Conservation (phyloP, 1,284 basidiomycete species). For the Volvariella surrecta region DNA sequence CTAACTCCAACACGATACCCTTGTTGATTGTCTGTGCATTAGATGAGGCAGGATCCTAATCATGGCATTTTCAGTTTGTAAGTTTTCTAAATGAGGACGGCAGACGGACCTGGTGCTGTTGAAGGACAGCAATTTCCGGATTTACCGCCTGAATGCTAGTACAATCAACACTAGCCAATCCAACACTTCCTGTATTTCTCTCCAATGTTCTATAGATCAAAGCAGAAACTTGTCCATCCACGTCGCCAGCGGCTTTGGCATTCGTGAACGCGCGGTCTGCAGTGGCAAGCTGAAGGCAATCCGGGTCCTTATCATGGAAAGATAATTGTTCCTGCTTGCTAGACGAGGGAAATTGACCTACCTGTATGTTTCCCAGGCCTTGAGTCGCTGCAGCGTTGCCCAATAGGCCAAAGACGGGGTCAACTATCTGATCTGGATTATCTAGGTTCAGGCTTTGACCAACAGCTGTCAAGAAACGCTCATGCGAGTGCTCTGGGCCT, state of each 20-base stretch:
- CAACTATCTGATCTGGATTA: slow-evolving; percentile 52
- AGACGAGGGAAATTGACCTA: slow-evolving; percentile 16
- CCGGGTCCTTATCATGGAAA: slow-evolving; percentile 39
- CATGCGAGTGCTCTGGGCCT: slow-evolving; percentile 53
- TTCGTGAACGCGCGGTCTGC: slow-evolving; percentile 68
- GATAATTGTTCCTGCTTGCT: neutral
- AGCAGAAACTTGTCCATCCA: slow-evolving; percentile 49
- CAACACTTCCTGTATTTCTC: slow-evolving; percentile 55
- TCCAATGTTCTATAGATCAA: slow-evolving; percentile 61
- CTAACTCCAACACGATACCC: slow-evolving; percentile 48
- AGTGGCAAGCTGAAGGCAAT: slow-evolving; percentile 57
- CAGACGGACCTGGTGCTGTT: slow-evolving; percentile 46
- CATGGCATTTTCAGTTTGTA: neutral
- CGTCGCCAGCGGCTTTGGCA: slow-evolving; percentile 52
- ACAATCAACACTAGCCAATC: slow-evolving; percentile 39
- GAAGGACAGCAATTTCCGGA: slow-evolving; percentile 59
- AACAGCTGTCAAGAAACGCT: slow-evolving; percentile 44
- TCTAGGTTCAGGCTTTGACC: slow-evolving; percentile 36
- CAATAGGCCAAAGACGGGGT: slow-evolving; percentile 59
- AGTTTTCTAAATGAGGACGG: neutral
- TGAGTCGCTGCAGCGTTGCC: slow-evolving; percentile 51
- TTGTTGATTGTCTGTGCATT: slow-evolving; percentile 56
- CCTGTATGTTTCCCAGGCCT: slow-evolving; percentile 46
- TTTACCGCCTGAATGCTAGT: slow-evolving; percentile 49
- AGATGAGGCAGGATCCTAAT: slow-evolving; percentile 50